Percentiles rank a stretch among this genome's conserved stretches.
phyloP scores from a whole-genome alignment of 129 eudicot species.

The Chrysanthemum makinoi region DNA sequence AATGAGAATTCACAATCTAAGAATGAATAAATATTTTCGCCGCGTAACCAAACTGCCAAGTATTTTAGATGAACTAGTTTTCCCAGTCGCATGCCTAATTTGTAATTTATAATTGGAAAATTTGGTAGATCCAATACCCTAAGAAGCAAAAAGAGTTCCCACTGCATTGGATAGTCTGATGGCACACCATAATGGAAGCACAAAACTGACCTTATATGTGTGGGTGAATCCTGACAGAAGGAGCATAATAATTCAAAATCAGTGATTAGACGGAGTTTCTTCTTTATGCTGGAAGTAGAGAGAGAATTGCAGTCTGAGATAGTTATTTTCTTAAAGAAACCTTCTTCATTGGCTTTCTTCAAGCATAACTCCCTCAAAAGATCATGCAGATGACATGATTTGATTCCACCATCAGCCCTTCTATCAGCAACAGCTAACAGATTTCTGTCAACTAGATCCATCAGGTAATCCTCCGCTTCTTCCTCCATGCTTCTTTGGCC shows the following conservation, averaged over 20 bases:
- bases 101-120: constrained; percentile 43
- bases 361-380: constrained; percentile 27
- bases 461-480: constrained; percentile 29
- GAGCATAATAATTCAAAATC: constrained; percentile 20
- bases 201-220: constrained; percentile 28
- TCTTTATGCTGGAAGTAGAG: constrained; percentile 14
- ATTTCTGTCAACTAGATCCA: constrained; percentile 27
- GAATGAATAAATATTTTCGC: constrained; percentile 21
- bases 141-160: constrained; percentile 40
- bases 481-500: constrained; percentile 22
- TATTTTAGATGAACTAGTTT: constrained; percentile 49
- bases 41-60: constrained; percentile 43
- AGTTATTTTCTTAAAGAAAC: constrained; percentile 14
- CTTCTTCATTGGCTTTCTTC: constrained; percentile 26
- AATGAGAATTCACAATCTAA: constrained; percentile 39
- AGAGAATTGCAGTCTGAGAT: constrained; percentile 13
- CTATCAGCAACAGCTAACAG: constrained; percentile 22
- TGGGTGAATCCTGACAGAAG: constrained; percentile 22
- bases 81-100: constrained; percentile 2
- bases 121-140: constrained; percentile 45
- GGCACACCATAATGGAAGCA: constrained; percentile 19
- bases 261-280: constrained; percentile 22
- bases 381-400: constrained; percentile 26
- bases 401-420: constrained; percentile 24
- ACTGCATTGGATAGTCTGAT: not conserved